phyloP scores from a whole-genome alignment of 345 rosid genomes.

The Brassica carinata region DNA sequence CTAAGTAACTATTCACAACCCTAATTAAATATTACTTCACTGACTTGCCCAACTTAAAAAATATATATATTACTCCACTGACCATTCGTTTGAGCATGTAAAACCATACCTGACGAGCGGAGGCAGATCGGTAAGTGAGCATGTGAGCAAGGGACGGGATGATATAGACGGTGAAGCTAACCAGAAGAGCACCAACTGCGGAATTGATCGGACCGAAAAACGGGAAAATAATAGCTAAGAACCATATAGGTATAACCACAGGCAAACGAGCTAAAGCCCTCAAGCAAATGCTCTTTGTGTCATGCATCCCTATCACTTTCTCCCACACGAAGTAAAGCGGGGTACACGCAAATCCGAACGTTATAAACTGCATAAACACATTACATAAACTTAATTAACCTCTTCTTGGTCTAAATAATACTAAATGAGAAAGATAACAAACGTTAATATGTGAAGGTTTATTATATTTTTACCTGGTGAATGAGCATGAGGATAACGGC shows the following conservation, averaged over 20 bases:
- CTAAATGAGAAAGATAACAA: neutral
- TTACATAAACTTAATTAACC: neutral
- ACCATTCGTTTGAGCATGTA: neutral
- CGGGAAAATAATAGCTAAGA: constrained; percentile 95
- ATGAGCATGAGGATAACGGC: constrained; percentile 97
- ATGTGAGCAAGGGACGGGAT: constrained; percentile 93
- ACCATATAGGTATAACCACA: constrained; percentile 97
- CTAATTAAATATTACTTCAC: neutral
- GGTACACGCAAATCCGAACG: constrained; percentile 98
- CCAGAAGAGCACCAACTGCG: constrained; percentile 94
- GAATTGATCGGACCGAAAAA: constrained; percentile 98
- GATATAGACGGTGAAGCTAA: constrained; percentile 98
- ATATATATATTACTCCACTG: neutral
- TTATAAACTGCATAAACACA: constrained; percentile 69
- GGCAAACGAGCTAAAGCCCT: constrained; percentile 96
- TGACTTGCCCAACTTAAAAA: neutral
- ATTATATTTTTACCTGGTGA: constrained; percentile 58
- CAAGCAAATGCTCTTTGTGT: constrained; percentile 79
- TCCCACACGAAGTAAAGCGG: constrained; percentile 99
- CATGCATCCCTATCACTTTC: constrained; percentile 98
- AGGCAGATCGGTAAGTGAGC: constrained; percentile 92
- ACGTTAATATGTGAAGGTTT: neutral
- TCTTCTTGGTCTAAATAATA: neutral
- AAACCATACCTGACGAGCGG: constrained; percentile 79
- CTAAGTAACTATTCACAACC: constrained; percentile 1